These are phyloP conservation scores for Saposhnikovia divaricata DNA, from an alignment of 129 eudicot species.

Conservation along the genomic window DNA sequence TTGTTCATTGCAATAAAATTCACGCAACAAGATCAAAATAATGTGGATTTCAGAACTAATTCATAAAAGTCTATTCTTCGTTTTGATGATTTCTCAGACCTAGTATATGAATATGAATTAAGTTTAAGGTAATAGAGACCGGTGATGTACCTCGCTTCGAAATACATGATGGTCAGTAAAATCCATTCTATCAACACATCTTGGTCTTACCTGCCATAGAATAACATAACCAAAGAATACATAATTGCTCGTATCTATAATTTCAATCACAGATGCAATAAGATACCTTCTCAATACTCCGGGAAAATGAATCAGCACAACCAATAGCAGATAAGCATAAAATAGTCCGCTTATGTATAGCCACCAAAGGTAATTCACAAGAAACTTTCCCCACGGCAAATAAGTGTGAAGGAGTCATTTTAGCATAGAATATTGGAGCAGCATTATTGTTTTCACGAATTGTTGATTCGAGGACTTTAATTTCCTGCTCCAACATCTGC, in stretches of 20 bases:
- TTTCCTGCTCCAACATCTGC: slow-evolving; percentile 42
- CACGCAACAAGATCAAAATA: neutral
- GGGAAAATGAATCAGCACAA: slow-evolving; percentile 59
- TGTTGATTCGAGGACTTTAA: slow-evolving; percentile 33
- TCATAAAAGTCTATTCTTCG: neutral
- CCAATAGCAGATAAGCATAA: slow-evolving; percentile 91
- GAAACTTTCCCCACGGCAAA: slow-evolving; percentile 32
- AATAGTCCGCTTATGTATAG: slow-evolving; percentile 20
- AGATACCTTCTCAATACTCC: slow-evolving; percentile 56
- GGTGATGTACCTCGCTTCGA: slow-evolving; percentile 41
- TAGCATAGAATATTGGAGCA: slow-evolving; percentile 48
- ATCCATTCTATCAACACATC: slow-evolving; percentile 56
- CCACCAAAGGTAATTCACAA: slow-evolving; percentile 31
- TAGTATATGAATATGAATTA: neutral
- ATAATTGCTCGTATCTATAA: neutral
- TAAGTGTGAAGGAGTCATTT: slow-evolving; percentile 59
- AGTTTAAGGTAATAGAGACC: slow-evolving; percentile 3
- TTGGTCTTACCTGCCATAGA: slow-evolving; percentile 58
- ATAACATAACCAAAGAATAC: neutral
- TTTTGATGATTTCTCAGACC: neutral
- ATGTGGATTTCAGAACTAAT: neutral
- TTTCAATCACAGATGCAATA: neutral
- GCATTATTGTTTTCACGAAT: slow-evolving; percentile 33
- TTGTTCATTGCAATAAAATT: neutral
- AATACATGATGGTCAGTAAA: slow-evolving; percentile 76